Percentiles rank a stretch among this genome's conserved stretches.
Conservation (phyloP, 176 grass and related monocot species). For the Oryza nivara region DNA sequence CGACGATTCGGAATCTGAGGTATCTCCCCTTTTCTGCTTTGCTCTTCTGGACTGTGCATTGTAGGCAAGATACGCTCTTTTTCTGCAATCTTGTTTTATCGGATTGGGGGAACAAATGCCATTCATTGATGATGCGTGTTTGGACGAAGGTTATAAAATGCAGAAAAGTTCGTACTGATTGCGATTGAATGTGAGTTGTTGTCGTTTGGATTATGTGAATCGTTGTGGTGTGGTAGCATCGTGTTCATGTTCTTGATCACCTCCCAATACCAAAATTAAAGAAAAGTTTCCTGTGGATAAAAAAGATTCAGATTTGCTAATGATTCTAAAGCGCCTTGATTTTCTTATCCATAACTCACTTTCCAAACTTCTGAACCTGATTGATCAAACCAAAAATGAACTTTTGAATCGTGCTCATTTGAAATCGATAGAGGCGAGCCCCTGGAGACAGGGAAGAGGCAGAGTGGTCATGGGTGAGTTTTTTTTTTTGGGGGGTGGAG, state of each 20-base stretch:
- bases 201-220: not conserved
- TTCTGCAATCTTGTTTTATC: constrained; percentile 11
- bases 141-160: not conserved
- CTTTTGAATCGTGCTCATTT: not conserved
- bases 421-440: too few relatives aligned
- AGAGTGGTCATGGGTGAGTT: not conserved
- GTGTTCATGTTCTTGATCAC: not conserved
- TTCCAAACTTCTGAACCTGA: not conserved
- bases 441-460: not conserved
- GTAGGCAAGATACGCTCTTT: constrained; percentile 14
- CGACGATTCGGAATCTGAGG: constrained; percentile 69
- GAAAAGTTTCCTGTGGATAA: not conserved
- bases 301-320: not conserved
- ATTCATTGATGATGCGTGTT: not conserved
- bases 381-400: not conserved
- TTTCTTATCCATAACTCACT: not conserved
- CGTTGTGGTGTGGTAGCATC: not conserved
- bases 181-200: not conserved
- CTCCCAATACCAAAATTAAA: not conserved
- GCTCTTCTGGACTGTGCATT: not conserved
- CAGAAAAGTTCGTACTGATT: not conserved
- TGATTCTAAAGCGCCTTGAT: not conserved
- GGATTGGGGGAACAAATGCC: not conserved
- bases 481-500: too few relatives aligned
- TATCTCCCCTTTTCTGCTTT: not conserved